These are phyloP conservation scores for Fusarium zealandicum DNA, from an alignment of 2,329 filamentous ascomycete genomes.

Conservation along the genomic window DNA sequence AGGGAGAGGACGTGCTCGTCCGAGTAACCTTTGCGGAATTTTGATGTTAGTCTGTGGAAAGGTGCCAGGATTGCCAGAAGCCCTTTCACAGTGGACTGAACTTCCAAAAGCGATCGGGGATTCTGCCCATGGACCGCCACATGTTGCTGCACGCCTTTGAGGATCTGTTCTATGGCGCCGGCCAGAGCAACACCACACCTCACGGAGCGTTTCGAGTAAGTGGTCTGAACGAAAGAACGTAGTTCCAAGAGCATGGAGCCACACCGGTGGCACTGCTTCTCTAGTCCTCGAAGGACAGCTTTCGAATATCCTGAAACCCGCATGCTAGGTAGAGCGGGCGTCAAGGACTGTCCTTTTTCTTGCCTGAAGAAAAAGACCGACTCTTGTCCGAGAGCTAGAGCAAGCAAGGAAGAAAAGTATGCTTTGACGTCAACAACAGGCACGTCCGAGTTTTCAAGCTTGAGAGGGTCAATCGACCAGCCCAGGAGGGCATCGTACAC, in stretches of 20 bases:
- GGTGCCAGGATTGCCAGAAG: slow-evolving; percentile 58
- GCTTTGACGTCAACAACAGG: slow-evolving; percentile 56
- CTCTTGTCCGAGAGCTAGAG: slow-evolving; percentile 73
- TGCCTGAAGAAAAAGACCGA: slow-evolving; percentile 75
- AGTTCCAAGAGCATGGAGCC: slow-evolving; percentile 57
- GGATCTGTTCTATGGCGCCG: slow-evolving; percentile 56
- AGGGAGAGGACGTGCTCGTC: slow-evolving; percentile 70
- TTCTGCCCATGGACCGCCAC: slow-evolving; percentile 53
- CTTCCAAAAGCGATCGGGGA: slow-evolving; percentile 59
- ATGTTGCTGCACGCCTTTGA: slow-evolving; percentile 58
- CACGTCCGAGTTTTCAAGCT: slow-evolving; percentile 48
- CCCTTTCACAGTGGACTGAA: slow-evolving; percentile 59
- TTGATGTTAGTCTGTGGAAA: slow-evolving; percentile 59
- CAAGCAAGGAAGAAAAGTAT: slow-evolving; percentile 66
- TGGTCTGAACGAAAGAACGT: slow-evolving; percentile 54
- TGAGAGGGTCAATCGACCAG: slow-evolving; percentile 50
- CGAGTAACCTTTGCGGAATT: slow-evolving; percentile 52
- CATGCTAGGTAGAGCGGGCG: slow-evolving; percentile 53
- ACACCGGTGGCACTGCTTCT: slow-evolving; percentile 56
- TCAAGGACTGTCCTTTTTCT: slow-evolving; percentile 59
- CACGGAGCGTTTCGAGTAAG: slow-evolving; percentile 54
- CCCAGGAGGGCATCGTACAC: slow-evolving; percentile 70
- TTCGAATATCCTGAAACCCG: slow-evolving; percentile 65
- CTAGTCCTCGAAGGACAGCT: slow-evolving; percentile 55
- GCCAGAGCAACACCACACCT: slow-evolving; percentile 61